phyloP scores from a whole-genome alignment of 768 basidiomycete genomes.

The Asterophora lycoperdoides region DNA sequence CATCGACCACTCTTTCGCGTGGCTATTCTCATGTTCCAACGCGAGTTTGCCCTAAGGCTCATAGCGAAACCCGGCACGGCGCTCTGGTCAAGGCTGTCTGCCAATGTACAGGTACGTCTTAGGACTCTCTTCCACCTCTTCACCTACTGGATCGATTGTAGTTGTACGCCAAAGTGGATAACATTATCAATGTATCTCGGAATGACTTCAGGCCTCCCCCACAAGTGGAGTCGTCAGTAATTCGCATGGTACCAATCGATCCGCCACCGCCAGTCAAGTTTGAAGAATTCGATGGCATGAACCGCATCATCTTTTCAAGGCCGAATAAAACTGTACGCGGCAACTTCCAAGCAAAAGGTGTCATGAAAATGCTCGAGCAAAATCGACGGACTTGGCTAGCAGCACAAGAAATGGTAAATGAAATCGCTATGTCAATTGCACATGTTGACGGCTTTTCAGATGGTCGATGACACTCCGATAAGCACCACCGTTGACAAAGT shows the following conservation, averaged over 20 bases:
- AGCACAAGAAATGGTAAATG: slow-evolving; percentile 57
- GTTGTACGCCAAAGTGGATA: slow-evolving; percentile 93
- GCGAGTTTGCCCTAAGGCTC: slow-evolving; percentile 93
- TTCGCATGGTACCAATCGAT: slow-evolving; percentile 86
- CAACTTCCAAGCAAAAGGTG: slow-evolving; percentile 91
- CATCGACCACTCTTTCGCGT: slow-evolving; percentile 92
- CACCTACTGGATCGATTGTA: slow-evolving; percentile 13
- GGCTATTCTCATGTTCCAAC: slow-evolving; percentile 99
- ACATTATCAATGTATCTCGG: slow-evolving; percentile 93
- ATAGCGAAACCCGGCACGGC: slow-evolving; percentile 79
- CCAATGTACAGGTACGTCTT: slow-evolving; percentile 74
- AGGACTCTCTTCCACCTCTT: neutral
- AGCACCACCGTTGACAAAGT: slow-evolving; percentile 69
- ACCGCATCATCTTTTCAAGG: slow-evolving; percentile 83
- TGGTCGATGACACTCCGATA: slow-evolving; percentile 69
- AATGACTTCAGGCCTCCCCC: slow-evolving; percentile 97
- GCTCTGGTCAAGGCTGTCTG: slow-evolving; percentile 91
- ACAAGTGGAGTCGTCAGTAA: slow-evolving; percentile 88
- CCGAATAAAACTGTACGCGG: slow-evolving; percentile 89
- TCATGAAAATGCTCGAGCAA: slow-evolving; percentile 89
- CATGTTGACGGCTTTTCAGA: slow-evolving; percentile 22
- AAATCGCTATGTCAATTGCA: neutral
- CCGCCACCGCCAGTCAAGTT: slow-evolving; percentile 95
- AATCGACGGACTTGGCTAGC: slow-evolving; percentile 94
- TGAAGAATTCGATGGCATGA: slow-evolving; percentile 96